phyloP scores from a whole-genome alignment of 75 land plant species.

The Sequoiadendron giganteum region DNA sequence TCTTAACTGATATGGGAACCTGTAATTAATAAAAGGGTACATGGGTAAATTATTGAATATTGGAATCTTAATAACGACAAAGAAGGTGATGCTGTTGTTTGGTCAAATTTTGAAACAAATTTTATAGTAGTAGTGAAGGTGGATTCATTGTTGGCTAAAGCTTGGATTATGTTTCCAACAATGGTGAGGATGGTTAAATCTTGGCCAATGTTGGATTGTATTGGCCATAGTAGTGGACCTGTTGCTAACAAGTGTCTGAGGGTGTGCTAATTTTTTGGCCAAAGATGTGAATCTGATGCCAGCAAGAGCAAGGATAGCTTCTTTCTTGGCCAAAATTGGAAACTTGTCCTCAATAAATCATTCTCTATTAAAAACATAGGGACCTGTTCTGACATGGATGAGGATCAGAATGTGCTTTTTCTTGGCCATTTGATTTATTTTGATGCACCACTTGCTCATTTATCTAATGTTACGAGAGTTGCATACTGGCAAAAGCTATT shows the following conservation, averaged over 20 bases:
- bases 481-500: not conserved
- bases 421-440: not conserved
- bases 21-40: not conserved
- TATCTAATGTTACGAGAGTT: not conserved
- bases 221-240: not conserved
- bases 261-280: not conserved
- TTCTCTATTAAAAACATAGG: too few species aligned
- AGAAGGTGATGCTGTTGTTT: too few species aligned
- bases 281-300: too few species aligned
- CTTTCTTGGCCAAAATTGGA: too few species aligned
- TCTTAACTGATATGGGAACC: not conserved
- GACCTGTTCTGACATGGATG: not conserved
- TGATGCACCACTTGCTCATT: not conserved
- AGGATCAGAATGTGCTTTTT: not conserved
- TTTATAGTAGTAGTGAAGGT: too few species aligned
- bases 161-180: not conserved
- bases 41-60: not conserved
- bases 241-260: not conserved
- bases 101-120: not conserved
- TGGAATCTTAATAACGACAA: too few species aligned
- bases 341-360: too few species aligned
- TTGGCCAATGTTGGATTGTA: not conserved
- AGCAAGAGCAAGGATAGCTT: too few species aligned
- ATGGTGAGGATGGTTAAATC: not conserved
- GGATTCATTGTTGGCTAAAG: not conserved